Percentiles rank a stretch among this genome's conserved stretches.
Evolutionary conservation across 495 filamentous ascomycete genomes (phyloP).

Genomic region (Lasiosphaeris hirsuta): DNA sequence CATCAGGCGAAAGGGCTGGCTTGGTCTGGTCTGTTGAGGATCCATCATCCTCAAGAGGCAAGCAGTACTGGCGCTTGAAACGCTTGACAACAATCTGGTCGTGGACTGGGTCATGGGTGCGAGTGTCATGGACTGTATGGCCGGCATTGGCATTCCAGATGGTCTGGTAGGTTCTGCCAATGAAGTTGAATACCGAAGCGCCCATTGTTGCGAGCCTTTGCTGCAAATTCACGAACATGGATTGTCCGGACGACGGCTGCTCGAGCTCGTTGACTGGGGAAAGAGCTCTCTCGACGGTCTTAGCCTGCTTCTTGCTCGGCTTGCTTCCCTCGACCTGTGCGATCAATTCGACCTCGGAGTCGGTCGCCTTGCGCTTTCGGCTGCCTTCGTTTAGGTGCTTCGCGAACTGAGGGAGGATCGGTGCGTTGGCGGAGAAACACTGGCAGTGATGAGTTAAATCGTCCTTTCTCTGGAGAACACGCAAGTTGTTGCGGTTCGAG

Average conservation of each 20-base stretch:
- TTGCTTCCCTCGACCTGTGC: constrained; percentile 12
- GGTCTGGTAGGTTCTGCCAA: constrained; percentile 9
- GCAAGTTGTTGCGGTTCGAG: constrained; percentile 10
- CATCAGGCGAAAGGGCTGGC: no score
- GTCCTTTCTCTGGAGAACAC: constrained; percentile 24
- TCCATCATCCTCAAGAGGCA: not conserved
- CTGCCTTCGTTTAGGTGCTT: constrained; percentile 13
- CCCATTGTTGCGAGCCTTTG: constrained; percentile 18
- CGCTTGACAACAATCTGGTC: constrained; percentile 25
- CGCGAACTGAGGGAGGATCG: constrained; percentile 4
- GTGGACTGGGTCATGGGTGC: constrained; percentile 3
- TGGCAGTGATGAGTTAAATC: constrained; percentile 25
- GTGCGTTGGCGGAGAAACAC: constrained; percentile 11
- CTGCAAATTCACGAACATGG: constrained; percentile 14
- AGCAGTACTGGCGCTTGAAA: constrained; percentile 21
- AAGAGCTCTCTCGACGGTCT: not conserved
- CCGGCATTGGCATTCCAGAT: constrained; percentile 1
- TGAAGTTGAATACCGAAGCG: constrained; percentile 10
- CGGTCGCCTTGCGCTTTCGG: constrained; percentile 26
- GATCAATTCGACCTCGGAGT: constrained; percentile 24
- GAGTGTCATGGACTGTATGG: constrained; percentile 17
- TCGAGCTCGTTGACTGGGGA: not conserved
- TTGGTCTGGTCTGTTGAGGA: not conserved
- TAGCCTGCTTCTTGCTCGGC: not conserved
- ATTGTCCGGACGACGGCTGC: not conserved